Evolutionary conservation across 441 rosid species (phyloP).

Genomic region (Biscutella auriculata): DNA sequence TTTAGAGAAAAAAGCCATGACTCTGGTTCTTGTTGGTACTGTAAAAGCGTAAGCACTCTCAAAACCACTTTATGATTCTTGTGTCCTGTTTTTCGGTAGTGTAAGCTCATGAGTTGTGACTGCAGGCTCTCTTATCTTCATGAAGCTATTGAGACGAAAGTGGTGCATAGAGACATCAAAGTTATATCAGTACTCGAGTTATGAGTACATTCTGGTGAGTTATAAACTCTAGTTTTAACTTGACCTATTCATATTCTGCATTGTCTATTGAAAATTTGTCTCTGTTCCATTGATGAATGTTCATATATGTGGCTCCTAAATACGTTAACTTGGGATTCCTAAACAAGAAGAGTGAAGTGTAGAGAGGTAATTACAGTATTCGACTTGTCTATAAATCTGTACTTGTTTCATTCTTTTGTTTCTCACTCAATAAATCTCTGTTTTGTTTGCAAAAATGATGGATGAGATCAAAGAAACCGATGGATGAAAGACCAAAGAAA

Average conservation of each 20-base stretch:
- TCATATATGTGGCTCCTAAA: constrained; percentile 90
- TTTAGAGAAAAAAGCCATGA: constrained; percentile 27
- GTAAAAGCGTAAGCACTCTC: constrained; percentile 56
- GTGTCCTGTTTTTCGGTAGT: background rate
- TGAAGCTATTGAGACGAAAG: constrained; percentile 78
- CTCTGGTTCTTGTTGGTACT: constrained; percentile 56
- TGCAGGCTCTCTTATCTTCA: constrained; percentile 62
- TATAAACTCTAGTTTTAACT: background rate
- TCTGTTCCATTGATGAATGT: constrained; percentile 3
- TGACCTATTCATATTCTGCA: background rate
- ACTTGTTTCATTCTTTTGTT: no score
- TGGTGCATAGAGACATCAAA: constrained; percentile 74
- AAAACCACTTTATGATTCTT: background rate
- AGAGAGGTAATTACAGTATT: no score
- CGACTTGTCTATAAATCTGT: no score
- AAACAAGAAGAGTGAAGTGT: constrained; percentile 75
- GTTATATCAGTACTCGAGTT: constrained; percentile 58
- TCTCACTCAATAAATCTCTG: no score
- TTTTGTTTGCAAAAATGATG: no score
- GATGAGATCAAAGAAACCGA: no score
- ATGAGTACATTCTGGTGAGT: constrained; percentile 80
- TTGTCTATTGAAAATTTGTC: background rate
- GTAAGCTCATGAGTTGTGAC: background rate
- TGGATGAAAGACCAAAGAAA: no score
- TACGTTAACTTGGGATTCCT: constrained; percentile 85